Base-by-base conservation (phyloP, 2,329 filamentous ascomycete genomes). In the Cercospora sojina region DNA sequence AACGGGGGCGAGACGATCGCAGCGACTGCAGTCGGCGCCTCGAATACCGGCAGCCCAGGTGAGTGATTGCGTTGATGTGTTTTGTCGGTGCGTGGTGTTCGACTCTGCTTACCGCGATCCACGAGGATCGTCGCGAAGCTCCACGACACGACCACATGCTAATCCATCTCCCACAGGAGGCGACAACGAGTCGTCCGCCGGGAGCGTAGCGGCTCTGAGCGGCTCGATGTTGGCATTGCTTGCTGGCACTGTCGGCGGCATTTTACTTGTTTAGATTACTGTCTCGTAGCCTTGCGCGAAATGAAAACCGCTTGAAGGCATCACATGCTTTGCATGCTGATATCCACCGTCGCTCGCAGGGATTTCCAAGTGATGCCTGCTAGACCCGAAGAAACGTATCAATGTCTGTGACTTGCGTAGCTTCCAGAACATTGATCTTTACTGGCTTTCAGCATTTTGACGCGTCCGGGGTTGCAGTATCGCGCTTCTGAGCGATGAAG, bases 1-100 rank as follows among this genome's bases (percentile, higher is more conserved):
- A 61, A 64, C 23, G 53, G 62, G 18, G 60, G 60, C 25, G 60
- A 63, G 51, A 63, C 60, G 12, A 63, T 56, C n/a, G 49, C 60
- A 57, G 60, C 60, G 13, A 63, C 60, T n/a, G 60, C 60, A 18
- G 60, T 57, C 20, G 49, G 60, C 5, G 20, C 60, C 7, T 51
- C 49, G 31, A 63, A 63, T 20, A 63, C 60, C 41, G 60, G 60
- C 51, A 55, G 25, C 10, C 29, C 60, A 47, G 60, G 60, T 63
- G 16, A 63, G 60, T 63, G 13, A 16, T 63, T n/a, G 18, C 41
- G 31, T 18, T 35, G 32, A 35, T 41, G 31, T 7, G n/a, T 31
- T 41, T 35, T 35, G 27, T 3, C 35, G 32, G 60, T 41, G 31
- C 16, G 35, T 31, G 29, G 25, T 35, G 27, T 35, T 23, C 32